Evolutionary conservation across 371 early-diverging fungal genomes (phyloP).

Genomic region (Funneliformis caledonium): DNA sequence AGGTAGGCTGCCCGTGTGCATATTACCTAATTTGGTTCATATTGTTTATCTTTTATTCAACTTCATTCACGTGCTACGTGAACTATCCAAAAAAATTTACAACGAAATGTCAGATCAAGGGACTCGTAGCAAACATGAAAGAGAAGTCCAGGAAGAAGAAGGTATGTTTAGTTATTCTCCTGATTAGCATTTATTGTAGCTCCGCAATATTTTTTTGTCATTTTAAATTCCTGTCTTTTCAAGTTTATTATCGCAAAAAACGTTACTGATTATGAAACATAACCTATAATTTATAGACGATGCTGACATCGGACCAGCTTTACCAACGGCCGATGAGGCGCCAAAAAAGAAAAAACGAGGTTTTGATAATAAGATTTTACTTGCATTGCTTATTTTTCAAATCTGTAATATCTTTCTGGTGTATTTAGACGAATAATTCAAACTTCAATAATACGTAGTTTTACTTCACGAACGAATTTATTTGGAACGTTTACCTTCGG

Average conservation of each 20-base stretch:
- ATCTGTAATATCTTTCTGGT: not conserved
- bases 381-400: not conserved
- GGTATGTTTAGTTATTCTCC: not conserved
- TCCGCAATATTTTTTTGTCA: too few species aligned
- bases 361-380: not conserved
- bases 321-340: constrained; percentile 1
- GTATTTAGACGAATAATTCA: not conserved
- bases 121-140: not conserved
- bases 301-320: constrained; percentile 32
- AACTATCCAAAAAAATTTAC: too few species aligned
- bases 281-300: not conserved
- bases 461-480: constrained; percentile 78
- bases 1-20: too few species aligned
- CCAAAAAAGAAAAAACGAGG: constrained; percentile 33
- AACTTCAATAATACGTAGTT: constrained; percentile 45
- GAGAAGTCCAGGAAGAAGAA: not conserved
- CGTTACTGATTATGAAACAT: too few species aligned
- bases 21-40: not conserved
- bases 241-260: too few species aligned
- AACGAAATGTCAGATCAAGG: not conserved
- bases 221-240: too few species aligned
- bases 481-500: constrained; percentile 75
- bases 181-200: not conserved
- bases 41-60: not conserved
- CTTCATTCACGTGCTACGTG: not conserved